Evolutionary conservation across 2,329 filamentous ascomycete species (phyloP).

Genomic region (Volutella citrinella): DNA sequence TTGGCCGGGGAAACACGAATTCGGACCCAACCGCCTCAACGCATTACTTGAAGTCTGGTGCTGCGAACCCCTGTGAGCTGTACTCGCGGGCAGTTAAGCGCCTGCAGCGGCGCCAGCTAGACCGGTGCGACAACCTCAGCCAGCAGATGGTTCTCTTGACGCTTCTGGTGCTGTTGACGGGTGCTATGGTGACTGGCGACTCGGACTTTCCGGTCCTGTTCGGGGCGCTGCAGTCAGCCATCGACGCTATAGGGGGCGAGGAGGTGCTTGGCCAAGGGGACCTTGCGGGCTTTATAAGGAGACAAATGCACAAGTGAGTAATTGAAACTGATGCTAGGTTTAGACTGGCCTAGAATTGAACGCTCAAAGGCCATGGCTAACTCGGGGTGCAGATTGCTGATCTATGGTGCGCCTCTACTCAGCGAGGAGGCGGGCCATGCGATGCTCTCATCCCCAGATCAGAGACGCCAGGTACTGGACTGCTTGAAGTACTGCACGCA

Average conservation of each 20-base stretch:
- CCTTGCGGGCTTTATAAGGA: conserved; percentile 3
- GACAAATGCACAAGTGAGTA: conserved; percentile 9
- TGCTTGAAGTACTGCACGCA: conserved; percentile 7
- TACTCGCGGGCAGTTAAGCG: conserved; percentile 2
- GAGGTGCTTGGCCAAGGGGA: background rate
- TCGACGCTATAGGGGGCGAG: conserved; percentile 6
- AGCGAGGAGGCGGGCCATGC: conserved; percentile 4
- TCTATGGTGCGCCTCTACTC: conserved; percentile 6
- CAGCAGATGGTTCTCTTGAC: conserved; percentile 6
- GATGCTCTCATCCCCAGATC: background rate
- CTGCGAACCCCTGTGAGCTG: no score
- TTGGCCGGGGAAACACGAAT: background rate
- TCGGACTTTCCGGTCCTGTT: conserved; percentile 6
- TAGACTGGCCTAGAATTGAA: no score
- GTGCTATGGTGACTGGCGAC: conserved; percentile 6
- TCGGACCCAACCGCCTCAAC: conserved; percentile 3
- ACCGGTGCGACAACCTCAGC: background rate
- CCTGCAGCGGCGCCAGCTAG: conserved; percentile 1
- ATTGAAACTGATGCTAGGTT: no score
- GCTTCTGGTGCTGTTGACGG: conserved; percentile 4
- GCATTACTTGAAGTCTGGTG: no score
- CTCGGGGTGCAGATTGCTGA: background rate
- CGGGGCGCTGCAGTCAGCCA: conserved; percentile 3
- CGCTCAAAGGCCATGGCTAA: no score
- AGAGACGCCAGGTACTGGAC: background rate